These are phyloP conservation scores for Cytospora mali DNA, from an alignment of 2,329 filamentous ascomycete genomes.

Conservation along the genomic window DNA sequence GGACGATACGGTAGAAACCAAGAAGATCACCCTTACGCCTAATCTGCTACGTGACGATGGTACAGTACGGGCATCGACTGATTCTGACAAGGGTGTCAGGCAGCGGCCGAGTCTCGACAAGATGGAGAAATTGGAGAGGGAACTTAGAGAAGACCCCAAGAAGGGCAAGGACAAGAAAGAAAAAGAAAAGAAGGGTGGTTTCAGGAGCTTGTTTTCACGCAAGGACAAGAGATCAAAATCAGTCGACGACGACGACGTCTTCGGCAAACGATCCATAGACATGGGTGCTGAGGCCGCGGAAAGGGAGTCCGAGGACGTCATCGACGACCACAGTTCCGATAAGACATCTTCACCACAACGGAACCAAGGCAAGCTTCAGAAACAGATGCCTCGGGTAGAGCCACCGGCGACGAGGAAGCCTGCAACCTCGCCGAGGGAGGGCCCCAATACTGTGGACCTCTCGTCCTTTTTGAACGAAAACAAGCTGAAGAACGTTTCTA, in stretches of 20 bases:
- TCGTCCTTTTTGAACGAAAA: constrained; percentile 46
- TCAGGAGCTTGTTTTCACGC: constrained; percentile 64
- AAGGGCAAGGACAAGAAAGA: constrained; percentile 74
- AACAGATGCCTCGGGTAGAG: constrained; percentile 58
- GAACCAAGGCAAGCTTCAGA: constrained; percentile 70
- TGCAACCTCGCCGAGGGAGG: constrained; percentile 35
- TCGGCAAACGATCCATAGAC: constrained; percentile 66
- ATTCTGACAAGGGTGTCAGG: constrained; percentile 57
- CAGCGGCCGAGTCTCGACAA: constrained; percentile 72
- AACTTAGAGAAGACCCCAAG: constrained; percentile 71
- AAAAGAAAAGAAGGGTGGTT: constrained; percentile 65
- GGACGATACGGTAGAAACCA: constrained; percentile 91
- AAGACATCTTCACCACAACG: constrained; percentile 48
- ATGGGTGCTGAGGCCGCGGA: constrained; percentile 46
- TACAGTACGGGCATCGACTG: constrained; percentile 52
- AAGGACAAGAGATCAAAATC: constrained; percentile 61
- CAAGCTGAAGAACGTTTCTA: constrained; percentile 55
- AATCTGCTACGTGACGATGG: constrained; percentile 86
- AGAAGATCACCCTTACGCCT: constrained; percentile 95
- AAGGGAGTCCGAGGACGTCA: constrained; percentile 45
- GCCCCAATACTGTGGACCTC: constrained; percentile 42
- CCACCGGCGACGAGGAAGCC: constrained; percentile 50
- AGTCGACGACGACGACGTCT: constrained; percentile 62
- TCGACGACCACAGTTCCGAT: constrained; percentile 17
- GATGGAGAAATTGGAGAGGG: constrained; percentile 58